Base-by-base conservation (phyloP, 1,284 basidiomycete species). In the Sutorius eximius region DNA sequence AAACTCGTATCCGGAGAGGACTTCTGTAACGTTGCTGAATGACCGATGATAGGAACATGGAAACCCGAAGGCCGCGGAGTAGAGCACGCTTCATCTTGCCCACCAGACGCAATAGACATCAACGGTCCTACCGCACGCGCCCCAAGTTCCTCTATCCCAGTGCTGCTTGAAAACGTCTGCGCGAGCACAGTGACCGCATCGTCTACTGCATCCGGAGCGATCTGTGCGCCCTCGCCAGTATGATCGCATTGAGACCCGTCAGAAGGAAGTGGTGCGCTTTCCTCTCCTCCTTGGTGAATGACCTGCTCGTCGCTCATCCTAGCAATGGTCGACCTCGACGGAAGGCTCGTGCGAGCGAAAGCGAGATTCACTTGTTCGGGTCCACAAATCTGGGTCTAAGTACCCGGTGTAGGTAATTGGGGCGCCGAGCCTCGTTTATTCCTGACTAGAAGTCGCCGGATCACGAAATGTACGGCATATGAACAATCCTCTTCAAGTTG, bases 381-480 rank as follows among this genome's bases (percentile, higher is more conserved):
- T 8, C 65, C 51, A 43, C 52, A 33, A 49, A 41, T 29, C 18
- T 45, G 51, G 49, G 48, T 42, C 27, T 16, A 44, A 44, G 16
- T 51, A 34, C 27, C 16, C 30, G 45, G 18, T 51, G 50, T 59
- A 55, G 24, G 58, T 54, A 61, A 65, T 53, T 12, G 15, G 13
- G 45, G 22, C 27, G 36, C 37, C 20, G 30, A 11, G 36, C 30
- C 30, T 41, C 36, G 5, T 47, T 37, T 38, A 56, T 30, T 13
- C 15, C 46, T 33, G 37, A 43, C 18, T 20, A 11, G 22, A 24
- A 24, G n/a, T 37, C 15, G 22, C 53, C 48, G 47, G 51, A 51
- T 50, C 45, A 22, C 34, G 27, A 40, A 57, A 54, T 38, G 53
- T 56, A 52, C 50, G 59, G 59, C 59, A 67, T 53, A 24, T 9